phyloP scores from a whole-genome alignment of 208 protist species.

The Phytomonas sp. region DNA sequence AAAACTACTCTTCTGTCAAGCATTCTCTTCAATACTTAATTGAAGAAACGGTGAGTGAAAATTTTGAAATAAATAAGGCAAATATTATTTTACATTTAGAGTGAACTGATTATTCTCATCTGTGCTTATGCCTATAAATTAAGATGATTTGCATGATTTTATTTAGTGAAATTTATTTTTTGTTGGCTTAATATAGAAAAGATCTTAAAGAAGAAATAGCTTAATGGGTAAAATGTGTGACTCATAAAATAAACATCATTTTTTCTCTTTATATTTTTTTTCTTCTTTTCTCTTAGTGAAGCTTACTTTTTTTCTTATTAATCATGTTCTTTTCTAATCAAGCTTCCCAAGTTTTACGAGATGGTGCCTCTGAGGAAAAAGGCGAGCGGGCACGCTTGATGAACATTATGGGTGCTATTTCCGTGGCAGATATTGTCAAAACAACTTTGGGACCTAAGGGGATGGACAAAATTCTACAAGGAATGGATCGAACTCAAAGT shows the following conservation, averaged over 20 bases:
- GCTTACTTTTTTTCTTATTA: slow-evolving; percentile 18
- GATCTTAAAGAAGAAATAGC: neutral
- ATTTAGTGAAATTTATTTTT: neutral
- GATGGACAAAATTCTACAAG: slow-evolving; percentile 97
- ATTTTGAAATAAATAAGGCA: slow-evolving; percentile 8
- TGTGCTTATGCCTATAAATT: neutral
- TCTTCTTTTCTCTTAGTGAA: slow-evolving; percentile 15
- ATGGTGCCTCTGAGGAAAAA: slow-evolving; percentile 89
- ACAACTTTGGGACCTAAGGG: slow-evolving; percentile 99
- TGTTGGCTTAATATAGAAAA: neutral
- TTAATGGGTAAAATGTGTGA: neutral
- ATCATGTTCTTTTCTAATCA: slow-evolving; percentile 74
- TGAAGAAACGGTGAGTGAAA: neutral
- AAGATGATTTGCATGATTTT: neutral
- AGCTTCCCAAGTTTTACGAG: slow-evolving; percentile 68
- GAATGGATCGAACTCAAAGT: slow-evolving; percentile 59
- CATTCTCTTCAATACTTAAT: neutral
- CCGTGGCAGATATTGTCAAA: slow-evolving; percentile 97
- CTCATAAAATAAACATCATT: neutral
- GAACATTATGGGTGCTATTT: slow-evolving; percentile 88
- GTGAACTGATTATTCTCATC: slow-evolving; percentile 9
- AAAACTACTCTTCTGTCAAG: slow-evolving; percentile 8
- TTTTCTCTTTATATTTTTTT: slow-evolving; percentile 1
- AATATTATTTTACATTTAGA: slow-evolving; percentile 26
- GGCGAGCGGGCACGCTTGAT: slow-evolving; percentile 89